Evolutionary conservation across 768 basidiomycete genomes (phyloP).

Genomic region (Naganishia vishniacii): DNA sequence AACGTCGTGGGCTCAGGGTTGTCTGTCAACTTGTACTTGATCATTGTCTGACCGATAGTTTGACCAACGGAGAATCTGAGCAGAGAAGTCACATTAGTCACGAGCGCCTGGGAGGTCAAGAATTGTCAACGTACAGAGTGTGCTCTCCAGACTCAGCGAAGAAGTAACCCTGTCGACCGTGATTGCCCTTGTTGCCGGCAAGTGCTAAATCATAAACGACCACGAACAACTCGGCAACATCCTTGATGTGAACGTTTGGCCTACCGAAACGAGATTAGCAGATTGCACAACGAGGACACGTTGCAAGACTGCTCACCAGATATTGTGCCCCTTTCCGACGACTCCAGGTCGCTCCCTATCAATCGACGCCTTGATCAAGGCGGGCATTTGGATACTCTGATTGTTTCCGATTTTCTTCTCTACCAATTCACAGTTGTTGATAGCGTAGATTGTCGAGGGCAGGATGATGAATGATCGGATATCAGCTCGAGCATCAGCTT

Average conservation of each 20-base stretch:
- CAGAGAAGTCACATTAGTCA: not conserved
- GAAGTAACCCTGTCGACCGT: slow-evolving; percentile 45
- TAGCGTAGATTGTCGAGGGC: slow-evolving; percentile 47
- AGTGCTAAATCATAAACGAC: slow-evolving; percentile 36
- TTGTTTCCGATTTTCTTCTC: slow-evolving; percentile 40
- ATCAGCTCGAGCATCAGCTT: slow-evolving; percentile 37
- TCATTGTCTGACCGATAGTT: slow-evolving; percentile 40
- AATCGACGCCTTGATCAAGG: slow-evolving; percentile 36
- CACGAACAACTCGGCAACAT: slow-evolving; percentile 39
- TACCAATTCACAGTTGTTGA: slow-evolving; percentile 35
- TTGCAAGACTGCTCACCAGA: slow-evolving; percentile 24
- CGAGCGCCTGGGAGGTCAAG: not conserved
- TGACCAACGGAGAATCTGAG: slow-evolving; percentile 27
- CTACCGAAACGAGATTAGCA: slow-evolving; percentile 7
- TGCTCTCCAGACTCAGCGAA: slow-evolving; percentile 45
- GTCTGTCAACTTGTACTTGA: slow-evolving; percentile 30
- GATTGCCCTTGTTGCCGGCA: slow-evolving; percentile 37
- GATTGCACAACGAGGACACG: not conserved
- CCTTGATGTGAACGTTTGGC: slow-evolving; percentile 42
- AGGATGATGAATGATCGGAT: slow-evolving; percentile 44
- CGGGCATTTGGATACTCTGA: slow-evolving; percentile 43
- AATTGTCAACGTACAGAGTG: slow-evolving; percentile 20
- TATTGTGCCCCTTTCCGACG: slow-evolving; percentile 42
- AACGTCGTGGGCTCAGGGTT: slow-evolving; percentile 36
- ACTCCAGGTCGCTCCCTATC: slow-evolving; percentile 41